phyloP scores from a whole-genome alignment of 768 basidiomycete species.

The Amanita exitialis region DNA sequence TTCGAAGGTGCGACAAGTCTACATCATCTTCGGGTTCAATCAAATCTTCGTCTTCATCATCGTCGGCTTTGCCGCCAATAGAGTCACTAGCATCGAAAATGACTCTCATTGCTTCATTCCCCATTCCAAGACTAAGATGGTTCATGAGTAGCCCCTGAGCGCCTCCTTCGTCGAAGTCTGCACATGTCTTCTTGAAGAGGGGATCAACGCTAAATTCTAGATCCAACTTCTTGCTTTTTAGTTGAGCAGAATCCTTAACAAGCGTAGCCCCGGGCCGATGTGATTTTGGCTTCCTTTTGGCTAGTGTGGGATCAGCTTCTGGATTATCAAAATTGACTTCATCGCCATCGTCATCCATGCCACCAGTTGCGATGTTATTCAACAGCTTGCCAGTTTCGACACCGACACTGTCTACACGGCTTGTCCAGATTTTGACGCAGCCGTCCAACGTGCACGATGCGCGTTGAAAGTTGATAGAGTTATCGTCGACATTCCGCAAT shows the following conservation, averaged over 20 bases:
- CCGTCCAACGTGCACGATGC: conserved; percentile 96
- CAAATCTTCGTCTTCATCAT: conserved; percentile 65
- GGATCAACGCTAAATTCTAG: conserved; percentile 96
- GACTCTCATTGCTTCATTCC: conserved; percentile 74
- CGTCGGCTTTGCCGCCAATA: conserved; percentile 42
- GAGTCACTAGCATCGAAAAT: conserved; percentile 97
- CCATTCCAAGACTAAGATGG: conserved; percentile 72
- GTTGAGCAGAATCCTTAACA: conserved; percentile 73
- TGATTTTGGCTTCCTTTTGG: conserved; percentile 47
- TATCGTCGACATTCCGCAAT: conserved; percentile 84
- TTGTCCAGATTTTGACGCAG: conserved; percentile 99
- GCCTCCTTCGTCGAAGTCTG: conserved; percentile 98
- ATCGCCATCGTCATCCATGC: conserved; percentile 43
- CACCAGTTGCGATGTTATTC: conserved; percentile 69
- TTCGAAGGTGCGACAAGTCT: conserved; percentile 51
- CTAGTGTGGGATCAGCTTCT: conserved; percentile 51
- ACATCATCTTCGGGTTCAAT: conserved; percentile 64
- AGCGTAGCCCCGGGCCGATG: conserved; percentile 75
- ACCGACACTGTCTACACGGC: conserved; percentile 92
- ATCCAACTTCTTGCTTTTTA: conserved; percentile 88
- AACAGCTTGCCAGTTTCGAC: conserved; percentile 95
- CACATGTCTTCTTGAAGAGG: conserved; percentile 94
- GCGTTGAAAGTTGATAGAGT: conserved; percentile 98
- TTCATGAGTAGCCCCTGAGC: conserved; percentile 96
- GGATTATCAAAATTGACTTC: conserved; percentile 61